A percentile compares a stretch with the other conserved stretches of the same genome.
Evolutionary conservation across 257 asterid genomes (phyloP).

Genomic region (Leptodermis oblonga): DNA sequence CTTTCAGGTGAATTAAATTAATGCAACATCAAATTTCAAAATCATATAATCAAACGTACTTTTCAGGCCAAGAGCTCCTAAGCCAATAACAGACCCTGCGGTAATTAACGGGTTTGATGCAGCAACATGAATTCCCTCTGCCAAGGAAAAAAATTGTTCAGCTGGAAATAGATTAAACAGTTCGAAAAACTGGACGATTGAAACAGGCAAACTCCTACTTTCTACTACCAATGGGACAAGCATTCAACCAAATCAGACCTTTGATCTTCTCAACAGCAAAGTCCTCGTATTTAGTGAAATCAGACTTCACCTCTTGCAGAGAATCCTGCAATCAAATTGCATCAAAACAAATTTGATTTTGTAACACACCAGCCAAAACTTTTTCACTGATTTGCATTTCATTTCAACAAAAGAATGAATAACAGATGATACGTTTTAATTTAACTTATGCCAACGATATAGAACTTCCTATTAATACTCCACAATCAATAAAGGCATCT

Average conservation of each 20-base stretch:
- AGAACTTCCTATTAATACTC: neutral
- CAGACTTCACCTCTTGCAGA: constrained; percentile 72
- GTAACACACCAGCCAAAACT: constrained; percentile 12
- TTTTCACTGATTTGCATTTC: neutral
- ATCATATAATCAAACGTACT: constrained; percentile 37
- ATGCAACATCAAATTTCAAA: neutral
- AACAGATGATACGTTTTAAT: neutral
- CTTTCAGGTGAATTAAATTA: neutral
- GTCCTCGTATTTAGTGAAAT: constrained; percentile 61
- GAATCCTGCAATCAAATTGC: constrained; percentile 56
- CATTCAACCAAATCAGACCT: constrained; percentile 42
- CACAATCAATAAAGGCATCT: neutral
- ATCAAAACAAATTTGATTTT: constrained; percentile 20
- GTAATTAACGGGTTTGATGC: constrained; percentile 57
- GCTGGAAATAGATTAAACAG: constrained; percentile 8
- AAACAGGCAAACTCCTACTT: neutral
- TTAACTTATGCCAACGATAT: neutral
- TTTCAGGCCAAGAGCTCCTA: constrained; percentile 66
- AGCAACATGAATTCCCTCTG: constrained; percentile 76
- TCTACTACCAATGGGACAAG: neutral
- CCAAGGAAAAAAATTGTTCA: constrained; percentile 19
- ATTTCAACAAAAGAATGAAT: neutral
- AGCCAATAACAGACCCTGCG: constrained; percentile 61
- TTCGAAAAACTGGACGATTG: constrained; percentile 1
- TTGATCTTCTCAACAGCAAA: constrained; percentile 60